phyloP scores from a whole-genome alignment of 805 yeast genomes.

The Ogataea paradorogensis region DNA sequence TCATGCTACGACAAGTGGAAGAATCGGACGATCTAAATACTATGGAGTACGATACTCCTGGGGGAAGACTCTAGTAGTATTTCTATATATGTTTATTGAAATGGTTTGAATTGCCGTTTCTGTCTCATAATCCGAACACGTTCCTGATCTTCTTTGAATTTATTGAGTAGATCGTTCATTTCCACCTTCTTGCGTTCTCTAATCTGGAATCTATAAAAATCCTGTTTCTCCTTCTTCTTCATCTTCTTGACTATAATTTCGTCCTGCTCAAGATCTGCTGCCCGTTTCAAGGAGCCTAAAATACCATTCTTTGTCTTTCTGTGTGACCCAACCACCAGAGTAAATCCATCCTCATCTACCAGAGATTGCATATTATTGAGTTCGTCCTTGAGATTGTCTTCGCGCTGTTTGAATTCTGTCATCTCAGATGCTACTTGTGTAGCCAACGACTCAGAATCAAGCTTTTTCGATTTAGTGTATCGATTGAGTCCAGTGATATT shows the following conservation, averaged over 20 bases:
- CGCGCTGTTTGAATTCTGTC: slow-evolving; percentile 66
- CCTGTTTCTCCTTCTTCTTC: slow-evolving; percentile 76
- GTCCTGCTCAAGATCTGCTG: slow-evolving; percentile 28
- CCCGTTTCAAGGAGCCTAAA: slow-evolving; percentile 44
- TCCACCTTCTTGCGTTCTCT: slow-evolving; percentile 91
- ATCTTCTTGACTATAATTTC: slow-evolving; percentile 46
- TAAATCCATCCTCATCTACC: slow-evolving; percentile 94
- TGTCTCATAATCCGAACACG: slow-evolving; percentile 75
- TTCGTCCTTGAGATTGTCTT: slow-evolving; percentile 56
- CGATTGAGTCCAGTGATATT: slow-evolving; percentile 35
- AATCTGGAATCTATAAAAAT: slow-evolving; percentile 94
- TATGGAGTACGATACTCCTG: slow-evolving; percentile 36
- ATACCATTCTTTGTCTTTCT: slow-evolving; percentile 77
- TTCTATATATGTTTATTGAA: slow-evolving; percentile 33
- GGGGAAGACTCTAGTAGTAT: slow-evolving; percentile 36
- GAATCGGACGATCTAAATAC: slow-evolving; percentile 36
- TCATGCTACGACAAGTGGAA: slow-evolving; percentile 85
- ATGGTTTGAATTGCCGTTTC: slow-evolving; percentile 82
- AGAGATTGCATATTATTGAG: slow-evolving; percentile 52
- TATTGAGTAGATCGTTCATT: slow-evolving; percentile 78
- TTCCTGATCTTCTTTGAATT: slow-evolving; percentile 90
- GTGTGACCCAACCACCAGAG: slow-evolving; percentile 83
- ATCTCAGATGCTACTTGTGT: slow-evolving; percentile 58
- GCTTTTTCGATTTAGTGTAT: slow-evolving; percentile 42
- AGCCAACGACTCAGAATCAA: slow-evolving; percentile 52